phyloP scores from a whole-genome alignment of 768 basidiomycete species.

The Sporobolomyces phaffii region DNA sequence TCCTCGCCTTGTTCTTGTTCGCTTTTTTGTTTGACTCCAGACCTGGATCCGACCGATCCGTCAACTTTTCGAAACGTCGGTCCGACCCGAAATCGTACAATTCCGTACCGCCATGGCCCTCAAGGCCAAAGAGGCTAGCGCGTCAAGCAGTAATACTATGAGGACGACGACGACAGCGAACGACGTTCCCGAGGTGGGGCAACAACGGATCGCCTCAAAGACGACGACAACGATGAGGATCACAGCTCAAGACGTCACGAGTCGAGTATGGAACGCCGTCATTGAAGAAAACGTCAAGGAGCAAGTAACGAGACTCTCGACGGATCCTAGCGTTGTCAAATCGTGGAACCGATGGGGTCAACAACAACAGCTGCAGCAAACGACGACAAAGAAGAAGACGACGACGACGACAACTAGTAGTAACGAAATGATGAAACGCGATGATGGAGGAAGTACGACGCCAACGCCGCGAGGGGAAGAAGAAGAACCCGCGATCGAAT shows the following conservation, averaged over 20 bases:
- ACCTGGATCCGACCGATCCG: slow-evolving; percentile 28
- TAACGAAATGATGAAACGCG: not conserved
- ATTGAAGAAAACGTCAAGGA: slow-evolving; percentile 31
- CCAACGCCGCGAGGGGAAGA: too few relatives aligned
- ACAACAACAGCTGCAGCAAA: not conserved
- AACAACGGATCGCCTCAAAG: not conserved
- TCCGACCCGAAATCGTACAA: slow-evolving; percentile 6
- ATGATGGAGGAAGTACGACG: too few relatives aligned
- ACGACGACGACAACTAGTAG: not conserved
- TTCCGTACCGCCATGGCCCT: too few relatives aligned
- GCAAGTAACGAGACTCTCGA: slow-evolving; percentile 1
- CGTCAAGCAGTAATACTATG: too few relatives aligned
- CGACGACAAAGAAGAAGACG: not conserved
- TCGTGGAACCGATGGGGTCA: not conserved
- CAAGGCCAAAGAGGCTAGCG: too few relatives aligned
- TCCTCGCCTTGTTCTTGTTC: too few relatives aligned
- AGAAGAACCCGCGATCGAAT: too few relatives aligned
- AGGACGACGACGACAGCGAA: too few relatives aligned
- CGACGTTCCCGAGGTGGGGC: too few relatives aligned
- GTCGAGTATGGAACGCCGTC: slow-evolving; percentile 16
- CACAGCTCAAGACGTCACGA: slow-evolving; percentile 2
- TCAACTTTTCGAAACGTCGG: not conserved
- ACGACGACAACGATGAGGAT: not conserved
- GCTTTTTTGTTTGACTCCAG: too few relatives aligned
- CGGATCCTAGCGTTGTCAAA: slow-evolving; percentile 3